Evolutionary conservation across 306 rosid genomes (phyloP), one percentile per base, ranked within the genome.

Genomic region (Acacia melanoxylon): DNA sequence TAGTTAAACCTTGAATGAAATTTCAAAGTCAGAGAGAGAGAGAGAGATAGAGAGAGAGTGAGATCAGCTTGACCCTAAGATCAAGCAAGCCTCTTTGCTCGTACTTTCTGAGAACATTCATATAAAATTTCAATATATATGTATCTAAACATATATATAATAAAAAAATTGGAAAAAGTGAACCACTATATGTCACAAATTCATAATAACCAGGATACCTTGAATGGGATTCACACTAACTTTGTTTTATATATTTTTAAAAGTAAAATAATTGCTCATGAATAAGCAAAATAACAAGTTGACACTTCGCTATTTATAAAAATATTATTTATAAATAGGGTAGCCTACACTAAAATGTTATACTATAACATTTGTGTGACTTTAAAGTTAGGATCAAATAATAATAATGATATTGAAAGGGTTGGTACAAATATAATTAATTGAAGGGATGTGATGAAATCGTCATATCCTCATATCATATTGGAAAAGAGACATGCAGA

Each of bases 41-140:
- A 75, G 78, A 61, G 9, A 29, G n/a, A n/a, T n/a, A n/a, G n/a
- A n/a, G n/a, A n/a, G n/a, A n/a, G n/a, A n/a, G n/a, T 27, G 29
- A 27, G 35, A 8, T 2, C 45, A 49, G 35, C 49, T 83, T 81
- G 89, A 86, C 83, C 62, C 40, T 52, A 24, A 72, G 83, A 76
- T 74, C 63, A 45, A 76, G 59, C 78, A 73, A 40, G 13, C 59
- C 14, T 10, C 42, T 13, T 33, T 8, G 17, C 37, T 29, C 29
- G 40, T 4, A 29, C 40, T 63, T 14, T 58, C 65, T 58, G 14
- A 24, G 15, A 58, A 58, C 65, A 22, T 22, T 58, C 31, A 10
- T 22, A n/a, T 22, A 22, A n/a, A 56, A 19, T 52, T n/a, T 56
- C 1, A 8, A n/a, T n/a, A 29, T 29, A 6, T 54, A 20, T 20